These are phyloP conservation scores for Cokeromyces recurvatus DNA, from an alignment of 371 early-diverging fungal genomes.

Conservation along the genomic window DNA sequence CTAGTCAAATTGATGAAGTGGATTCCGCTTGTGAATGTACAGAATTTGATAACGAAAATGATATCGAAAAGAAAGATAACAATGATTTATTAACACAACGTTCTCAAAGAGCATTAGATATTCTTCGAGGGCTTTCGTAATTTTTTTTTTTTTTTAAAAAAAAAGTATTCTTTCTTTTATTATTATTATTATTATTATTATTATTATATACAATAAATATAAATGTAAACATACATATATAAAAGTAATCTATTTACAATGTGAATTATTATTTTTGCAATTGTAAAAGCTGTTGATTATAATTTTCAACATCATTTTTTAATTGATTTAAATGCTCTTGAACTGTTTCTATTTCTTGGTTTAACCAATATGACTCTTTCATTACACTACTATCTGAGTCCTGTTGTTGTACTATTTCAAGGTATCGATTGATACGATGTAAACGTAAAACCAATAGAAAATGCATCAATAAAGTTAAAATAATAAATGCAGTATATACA, in stretches of 20 bases:
- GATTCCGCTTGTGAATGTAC: conserved; percentile 26
- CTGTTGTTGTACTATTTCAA: conserved; percentile 1
- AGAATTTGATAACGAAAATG: conserved; percentile 11
- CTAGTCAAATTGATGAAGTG: conserved; percentile 16
- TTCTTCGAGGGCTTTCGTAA: conserved; percentile 30
- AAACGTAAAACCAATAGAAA: conserved; percentile 14
- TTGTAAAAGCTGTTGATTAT: conserved; percentile 7
- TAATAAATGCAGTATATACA: conserved; percentile 2
- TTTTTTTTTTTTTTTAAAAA: not conserved
- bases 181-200: too few species aligned
- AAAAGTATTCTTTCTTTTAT: too few species aligned
- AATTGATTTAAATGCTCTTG: conserved; percentile 10
- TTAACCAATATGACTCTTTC: conserved; percentile 3
- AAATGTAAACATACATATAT: too few species aligned
- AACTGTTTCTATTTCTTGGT: conserved; percentile 1
- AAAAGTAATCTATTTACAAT: too few species aligned
- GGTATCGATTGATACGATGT: conserved; percentile 6
- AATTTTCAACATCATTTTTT: conserved; percentile 7
- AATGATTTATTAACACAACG: conserved; percentile 7
- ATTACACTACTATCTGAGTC: not conserved
- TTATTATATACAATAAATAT: too few species aligned
- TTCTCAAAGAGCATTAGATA: conserved; percentile 27
- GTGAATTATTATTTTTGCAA: not conserved
- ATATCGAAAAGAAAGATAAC: conserved; percentile 1
- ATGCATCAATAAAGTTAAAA: conserved; percentile 9